Evolutionary conservation across 768 basidiomycete species (phyloP).

Genomic region (Mycena albidolilacea): DNA sequence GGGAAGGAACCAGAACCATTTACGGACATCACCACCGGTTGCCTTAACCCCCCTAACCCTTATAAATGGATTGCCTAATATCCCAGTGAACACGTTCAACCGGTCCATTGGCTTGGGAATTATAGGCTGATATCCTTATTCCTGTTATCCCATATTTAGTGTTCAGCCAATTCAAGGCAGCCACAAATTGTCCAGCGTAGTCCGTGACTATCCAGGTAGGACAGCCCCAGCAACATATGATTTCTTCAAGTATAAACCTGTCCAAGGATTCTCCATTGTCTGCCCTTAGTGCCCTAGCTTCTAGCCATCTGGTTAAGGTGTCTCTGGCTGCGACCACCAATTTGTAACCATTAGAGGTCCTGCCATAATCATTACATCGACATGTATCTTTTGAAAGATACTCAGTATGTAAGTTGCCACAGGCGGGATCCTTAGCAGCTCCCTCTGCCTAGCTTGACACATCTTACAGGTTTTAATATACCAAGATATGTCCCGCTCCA

Average conservation of each 20-base stretch:
- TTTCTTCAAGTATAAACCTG: slow-evolving; percentile 47
- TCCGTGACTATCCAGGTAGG: slow-evolving; percentile 57
- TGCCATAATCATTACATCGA: slow-evolving; percentile 45
- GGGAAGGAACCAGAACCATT: slow-evolving; percentile 48
- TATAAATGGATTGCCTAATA: slow-evolving; percentile 50
- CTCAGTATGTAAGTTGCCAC: slow-evolving; percentile 39
- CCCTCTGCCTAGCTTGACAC: slow-evolving; percentile 43
- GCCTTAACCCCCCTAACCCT: too few relatives aligned
- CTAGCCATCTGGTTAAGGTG: slow-evolving; percentile 40
- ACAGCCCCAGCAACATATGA: slow-evolving; percentile 56
- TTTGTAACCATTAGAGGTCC: slow-evolving; percentile 32
- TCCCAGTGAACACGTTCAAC: slow-evolving; percentile 46
- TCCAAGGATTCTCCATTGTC: slow-evolving; percentile 43
- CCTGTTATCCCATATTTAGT: slow-evolving; percentile 47
- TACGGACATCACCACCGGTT: slow-evolving; percentile 45
- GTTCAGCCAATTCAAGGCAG: slow-evolving; percentile 43
- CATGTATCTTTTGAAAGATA: slow-evolving; percentile 45
- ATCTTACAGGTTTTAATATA: slow-evolving; percentile 32
- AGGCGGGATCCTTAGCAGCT: slow-evolving; percentile 35
- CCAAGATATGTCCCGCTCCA: too few relatives aligned
- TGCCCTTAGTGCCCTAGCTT: slow-evolving; percentile 41
- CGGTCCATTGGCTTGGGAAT: slow-evolving; percentile 51
- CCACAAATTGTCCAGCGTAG: slow-evolving; percentile 50
- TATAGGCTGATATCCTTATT: slow-evolving; percentile 52
- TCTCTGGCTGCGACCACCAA: slow-evolving; percentile 46